phyloP scores from a whole-genome alignment of 805 yeast genomes.

The Nakazawaea wickerhamii region DNA sequence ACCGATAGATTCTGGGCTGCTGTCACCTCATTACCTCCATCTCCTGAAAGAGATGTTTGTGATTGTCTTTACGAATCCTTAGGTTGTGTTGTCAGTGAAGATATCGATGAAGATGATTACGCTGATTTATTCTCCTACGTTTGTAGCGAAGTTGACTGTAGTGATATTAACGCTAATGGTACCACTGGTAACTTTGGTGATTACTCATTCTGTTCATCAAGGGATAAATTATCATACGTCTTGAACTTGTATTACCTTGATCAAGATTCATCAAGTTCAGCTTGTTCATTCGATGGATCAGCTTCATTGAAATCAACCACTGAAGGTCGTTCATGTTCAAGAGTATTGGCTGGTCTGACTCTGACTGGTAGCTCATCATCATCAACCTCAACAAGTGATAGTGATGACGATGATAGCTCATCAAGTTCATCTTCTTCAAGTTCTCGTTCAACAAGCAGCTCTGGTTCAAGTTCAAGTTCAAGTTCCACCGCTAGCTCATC shows the following conservation, averaged over 20 bases:
- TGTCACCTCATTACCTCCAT: conserved; percentile 64
- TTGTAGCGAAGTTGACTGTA: conserved; percentile 57
- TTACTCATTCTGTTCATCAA: conserved; percentile 66
- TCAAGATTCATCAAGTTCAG: conserved; percentile 39
- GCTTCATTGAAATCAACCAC: conserved; percentile 46
- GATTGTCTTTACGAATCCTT: conserved; percentile 51
- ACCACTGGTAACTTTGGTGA: conserved; percentile 64
- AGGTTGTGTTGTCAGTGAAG: conserved; percentile 52
- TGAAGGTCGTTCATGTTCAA: conserved; percentile 45
- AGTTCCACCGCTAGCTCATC: conserved; percentile 21
- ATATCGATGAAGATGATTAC: conserved; percentile 50
- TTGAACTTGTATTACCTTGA: conserved; percentile 57
- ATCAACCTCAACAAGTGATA: conserved; percentile 29
- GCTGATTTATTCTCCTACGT: conserved; percentile 51
- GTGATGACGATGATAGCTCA: neutral
- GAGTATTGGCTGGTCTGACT: conserved; percentile 58
- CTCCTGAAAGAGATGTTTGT: conserved; percentile 65
- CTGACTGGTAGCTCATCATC: conserved; percentile 60
- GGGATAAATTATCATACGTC: conserved; percentile 63
- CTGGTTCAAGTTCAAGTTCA: conserved; percentile 30
- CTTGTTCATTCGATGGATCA: conserved; percentile 69
- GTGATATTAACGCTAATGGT: conserved; percentile 58
- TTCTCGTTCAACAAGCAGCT: conserved; percentile 26
- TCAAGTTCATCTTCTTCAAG: conserved; percentile 30
- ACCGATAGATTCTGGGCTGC: conserved; percentile 60